These are phyloP conservation scores for Aspergillus incahuasiensis DNA, from an alignment of 495 filamentous ascomycete species.

Conservation along the genomic window DNA sequence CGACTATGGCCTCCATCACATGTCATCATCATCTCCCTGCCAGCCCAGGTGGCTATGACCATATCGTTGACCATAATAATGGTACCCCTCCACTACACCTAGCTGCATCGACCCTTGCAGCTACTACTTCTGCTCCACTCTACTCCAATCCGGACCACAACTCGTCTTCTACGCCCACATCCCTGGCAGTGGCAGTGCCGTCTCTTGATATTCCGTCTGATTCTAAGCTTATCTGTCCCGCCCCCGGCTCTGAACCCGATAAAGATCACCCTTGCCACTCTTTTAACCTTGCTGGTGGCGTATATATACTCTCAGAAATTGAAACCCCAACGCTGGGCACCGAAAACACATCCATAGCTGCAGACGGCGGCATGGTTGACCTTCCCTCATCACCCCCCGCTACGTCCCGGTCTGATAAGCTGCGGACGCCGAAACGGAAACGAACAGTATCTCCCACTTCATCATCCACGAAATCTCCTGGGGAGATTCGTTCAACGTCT, in stretches of 20 bases:
- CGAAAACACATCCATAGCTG: neutral
- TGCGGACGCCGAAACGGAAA: constrained; percentile 15
- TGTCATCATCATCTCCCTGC: constrained; percentile 22
- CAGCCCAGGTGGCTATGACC: constrained; percentile 9
- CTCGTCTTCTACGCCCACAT: neutral
- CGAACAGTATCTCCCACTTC: constrained; percentile 23
- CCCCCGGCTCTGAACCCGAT: neutral
- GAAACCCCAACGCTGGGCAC: neutral
- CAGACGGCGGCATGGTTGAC: neutral
- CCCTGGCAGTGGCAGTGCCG: constrained; percentile 1
- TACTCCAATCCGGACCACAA: constrained; percentile 6
- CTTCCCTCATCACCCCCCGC: neutral
- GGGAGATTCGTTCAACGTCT: constrained; percentile 25
- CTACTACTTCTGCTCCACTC: constrained; percentile 7
- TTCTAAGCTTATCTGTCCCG: neutral
- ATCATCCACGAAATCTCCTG: constrained; percentile 17
- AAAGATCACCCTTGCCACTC: neutral
- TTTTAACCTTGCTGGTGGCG: constrained; percentile 11
- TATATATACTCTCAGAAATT: constrained; percentile 1
- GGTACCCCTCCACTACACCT: constrained; percentile 11
- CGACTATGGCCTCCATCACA: constrained; percentile 26
- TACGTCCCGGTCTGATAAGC: neutral
- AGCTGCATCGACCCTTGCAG: constrained; percentile 10
- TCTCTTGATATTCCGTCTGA: constrained; percentile 6
- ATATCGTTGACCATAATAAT: constrained; percentile 12